Conservation (phyloP, 352 stramenopile genomes). For the Pythium monospermum region DNA sequence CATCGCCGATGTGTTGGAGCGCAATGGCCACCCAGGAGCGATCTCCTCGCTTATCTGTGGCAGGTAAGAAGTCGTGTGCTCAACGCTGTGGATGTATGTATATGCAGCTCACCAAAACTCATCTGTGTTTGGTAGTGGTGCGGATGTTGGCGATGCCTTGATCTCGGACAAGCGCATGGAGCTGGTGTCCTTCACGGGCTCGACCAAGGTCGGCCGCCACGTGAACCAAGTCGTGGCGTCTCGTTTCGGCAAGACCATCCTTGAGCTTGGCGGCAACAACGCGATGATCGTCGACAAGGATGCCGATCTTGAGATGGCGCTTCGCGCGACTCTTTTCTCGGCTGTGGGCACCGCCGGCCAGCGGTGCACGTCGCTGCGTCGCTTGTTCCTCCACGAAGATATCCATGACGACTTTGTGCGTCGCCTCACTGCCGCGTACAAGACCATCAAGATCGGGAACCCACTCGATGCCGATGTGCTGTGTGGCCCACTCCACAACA, state of each 20-base stretch:
- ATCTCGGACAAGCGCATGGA: slow-evolving; percentile 85
- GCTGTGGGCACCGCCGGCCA: slow-evolving; percentile 90
- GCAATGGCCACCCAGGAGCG: slow-evolving; percentile 76
- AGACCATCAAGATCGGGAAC: slow-evolving; percentile 85
- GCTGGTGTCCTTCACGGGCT: slow-evolving; percentile 90
- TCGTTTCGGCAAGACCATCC: slow-evolving; percentile 89
- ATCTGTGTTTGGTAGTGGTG: slow-evolving; percentile 27
- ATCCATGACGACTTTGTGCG: slow-evolving; percentile 89
- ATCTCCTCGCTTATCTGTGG: slow-evolving; percentile 85
- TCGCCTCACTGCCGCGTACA: slow-evolving; percentile 81
- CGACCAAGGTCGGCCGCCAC: slow-evolving; percentile 81
- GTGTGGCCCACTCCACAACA: slow-evolving; percentile 75
- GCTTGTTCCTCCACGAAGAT: slow-evolving; percentile 88
- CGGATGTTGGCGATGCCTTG: slow-evolving; percentile 83
- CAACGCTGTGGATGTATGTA: neutral
- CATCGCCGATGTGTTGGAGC: slow-evolving; percentile 82
- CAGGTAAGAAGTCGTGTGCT: slow-evolving; percentile 23
- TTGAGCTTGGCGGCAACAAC: slow-evolving; percentile 92
- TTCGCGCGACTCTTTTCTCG: slow-evolving; percentile 88
- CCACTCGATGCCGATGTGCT: slow-evolving; percentile 82
- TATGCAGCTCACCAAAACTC: neutral
- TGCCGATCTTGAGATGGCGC: slow-evolving; percentile 87
- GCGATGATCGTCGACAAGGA: slow-evolving; percentile 92
- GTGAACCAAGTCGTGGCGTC: slow-evolving; percentile 85
- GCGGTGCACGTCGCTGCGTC: slow-evolving; percentile 89